Percentiles rank a stretch among this genome's conserved stretches.
Conservation (phyloP, 176 grass and related monocot species). For the Guadua angustifolia region DNA sequence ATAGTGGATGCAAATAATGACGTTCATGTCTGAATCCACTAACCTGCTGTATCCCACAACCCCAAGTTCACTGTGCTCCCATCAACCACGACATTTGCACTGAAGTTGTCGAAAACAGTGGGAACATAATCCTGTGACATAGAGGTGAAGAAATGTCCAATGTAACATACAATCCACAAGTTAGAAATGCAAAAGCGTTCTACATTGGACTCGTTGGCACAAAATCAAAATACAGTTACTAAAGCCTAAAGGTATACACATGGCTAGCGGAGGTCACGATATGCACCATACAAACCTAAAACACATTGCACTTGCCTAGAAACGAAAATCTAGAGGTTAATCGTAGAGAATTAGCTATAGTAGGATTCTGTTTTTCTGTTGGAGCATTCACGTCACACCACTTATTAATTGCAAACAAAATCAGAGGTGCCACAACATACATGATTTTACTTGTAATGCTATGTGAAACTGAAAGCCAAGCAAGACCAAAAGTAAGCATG, state of each 20-base stretch:
- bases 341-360: background rate
- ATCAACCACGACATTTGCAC: slow-evolving; percentile 72
- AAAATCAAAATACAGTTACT: background rate
- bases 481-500: background rate
- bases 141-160: slow-evolving; percentile 4
- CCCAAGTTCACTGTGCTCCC: slow-evolving; percentile 75
- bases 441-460: background rate
- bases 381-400: background rate
- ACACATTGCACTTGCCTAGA: background rate
- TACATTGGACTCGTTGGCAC: background rate
- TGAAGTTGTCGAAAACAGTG: slow-evolving; percentile 76
- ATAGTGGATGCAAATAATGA: background rate
- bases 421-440: background rate
- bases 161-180: background rate
- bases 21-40: background rate
- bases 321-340: background rate
- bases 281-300: background rate
- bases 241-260: background rate
- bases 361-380: background rate
- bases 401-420: background rate
- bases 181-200: background rate
- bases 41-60: slow-evolving; percentile 77
- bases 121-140: slow-evolving; percentile 68
- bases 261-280: background rate
- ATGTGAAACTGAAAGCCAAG: background rate